Percentiles rank a stretch among this genome's conserved stretches.
Evolutionary conservation across 768 basidiomycete genomes (phyloP).

Genomic region (Mycena sanguinolenta): DNA sequence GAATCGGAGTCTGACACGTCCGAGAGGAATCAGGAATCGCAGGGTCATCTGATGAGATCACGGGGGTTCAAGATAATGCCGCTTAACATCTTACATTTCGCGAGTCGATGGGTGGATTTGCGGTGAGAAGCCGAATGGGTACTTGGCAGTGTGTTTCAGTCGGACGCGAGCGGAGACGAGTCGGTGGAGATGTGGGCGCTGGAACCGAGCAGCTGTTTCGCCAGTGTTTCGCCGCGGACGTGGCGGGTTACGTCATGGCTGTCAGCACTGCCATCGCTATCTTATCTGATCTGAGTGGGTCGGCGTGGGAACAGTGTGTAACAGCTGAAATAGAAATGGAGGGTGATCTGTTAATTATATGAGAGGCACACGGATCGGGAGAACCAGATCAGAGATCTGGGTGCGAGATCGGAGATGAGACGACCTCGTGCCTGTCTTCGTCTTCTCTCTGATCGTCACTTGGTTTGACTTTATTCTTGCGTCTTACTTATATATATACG

Average conservation of each 20-base stretch:
- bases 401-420: background rate
- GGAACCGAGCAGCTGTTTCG: conserved; percentile 6
- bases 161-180: background rate
- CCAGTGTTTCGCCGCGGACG: conserved; percentile 44
- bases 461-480: conserved; percentile 7
- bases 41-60: conserved; percentile 9
- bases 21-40: conserved; percentile 27
- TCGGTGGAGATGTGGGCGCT: conserved; percentile 19
- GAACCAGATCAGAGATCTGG: no score
- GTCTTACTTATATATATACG: conserved; percentile 13
- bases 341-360: background rate
- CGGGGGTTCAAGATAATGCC: background rate
- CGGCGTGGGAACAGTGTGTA: background rate
- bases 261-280: conserved; percentile 9
- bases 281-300: conserved; percentile 22
- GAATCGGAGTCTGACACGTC: no score
- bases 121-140: background rate
- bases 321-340: conserved; percentile 1
- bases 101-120: no score
- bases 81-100: no score
- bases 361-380: no score
- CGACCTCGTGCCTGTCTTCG: conserved; percentile 1
- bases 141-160: background rate
- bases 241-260: conserved; percentile 1
- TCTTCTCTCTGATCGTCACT: conserved; percentile 7